Evolutionary conservation across 2,329 filamentous ascomycete genomes (phyloP), one percentile per base, ranked within the genome.

Genomic region (Alternaria hordeiaustralica): DNA sequence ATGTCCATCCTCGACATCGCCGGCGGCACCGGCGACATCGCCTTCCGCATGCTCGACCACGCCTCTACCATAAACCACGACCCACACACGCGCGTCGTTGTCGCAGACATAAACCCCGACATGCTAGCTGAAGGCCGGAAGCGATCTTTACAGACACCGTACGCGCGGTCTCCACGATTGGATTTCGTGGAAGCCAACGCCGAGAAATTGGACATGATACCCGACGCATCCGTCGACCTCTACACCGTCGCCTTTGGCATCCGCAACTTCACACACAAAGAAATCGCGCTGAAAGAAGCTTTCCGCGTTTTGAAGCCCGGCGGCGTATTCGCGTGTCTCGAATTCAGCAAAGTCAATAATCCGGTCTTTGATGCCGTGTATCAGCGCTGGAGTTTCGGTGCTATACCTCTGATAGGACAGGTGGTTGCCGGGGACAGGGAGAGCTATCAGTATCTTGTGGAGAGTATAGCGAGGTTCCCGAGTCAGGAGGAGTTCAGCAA

Each of bases 191-290:
- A 97, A 74, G 95, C 93, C 66, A 97, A 99, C 78, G 96, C 96
- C 9, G 93, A 97, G 76, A 83, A 88, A 54, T 87, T 98, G 28
- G 82, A 80, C 56, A 86, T 68, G 74, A 87, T 97, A 59, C 85
- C 90, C 3, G 85, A 88, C 72, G 85, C 87, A 75, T 91, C 87
- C n/a, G 86, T 98, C 59, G 96, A 99, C 79, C 86, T 99, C 6
- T 99, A 99, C 84, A 99, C 96, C 0, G 96, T 99, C 4, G 94
- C 95, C 0, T 99, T 99, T 76, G 96, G 96, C 30, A 98, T 99
- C 78, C 88, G 96, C 55, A 99, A 99, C 82, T 99, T 99, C 82
- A 96, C 93, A 59, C 90, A 97, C 82, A 97, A 97, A 77, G 90
- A 92, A 51, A 87, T 87, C 0, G 96, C 95, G 0, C 83, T 99